Percentiles rank a stretch among this genome's conserved stretches.
Evolutionary conservation across 179 eudicot species (phyloP).

Genomic region (Actinidia chinensis): DNA sequence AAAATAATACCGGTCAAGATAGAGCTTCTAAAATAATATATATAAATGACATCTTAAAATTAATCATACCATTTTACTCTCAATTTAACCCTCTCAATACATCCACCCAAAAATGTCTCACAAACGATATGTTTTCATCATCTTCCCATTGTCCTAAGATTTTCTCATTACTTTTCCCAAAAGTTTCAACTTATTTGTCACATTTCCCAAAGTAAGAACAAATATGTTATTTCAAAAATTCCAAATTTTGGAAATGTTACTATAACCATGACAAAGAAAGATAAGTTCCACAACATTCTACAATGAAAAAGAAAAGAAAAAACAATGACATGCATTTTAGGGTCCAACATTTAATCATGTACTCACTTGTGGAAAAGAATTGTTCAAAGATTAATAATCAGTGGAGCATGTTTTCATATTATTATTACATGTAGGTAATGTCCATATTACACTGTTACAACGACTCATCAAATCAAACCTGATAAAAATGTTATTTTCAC

Average conservation of each 20-base stretch:
- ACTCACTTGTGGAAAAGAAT: background rate
- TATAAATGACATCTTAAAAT: too few species aligned
- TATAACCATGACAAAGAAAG: background rate
- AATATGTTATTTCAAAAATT: background rate
- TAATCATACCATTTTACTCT: too few species aligned
- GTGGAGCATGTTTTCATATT: background rate
- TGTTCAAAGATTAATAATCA: background rate
- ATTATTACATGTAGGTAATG: background rate
- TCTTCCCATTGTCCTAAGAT: too few species aligned
- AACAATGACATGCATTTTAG: background rate
- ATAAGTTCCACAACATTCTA: too few species aligned
- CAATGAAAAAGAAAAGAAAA: background rate
- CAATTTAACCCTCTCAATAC: too few species aligned
- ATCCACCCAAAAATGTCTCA: too few species aligned
- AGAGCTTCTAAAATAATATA: too few species aligned
- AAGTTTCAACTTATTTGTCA: too few species aligned
- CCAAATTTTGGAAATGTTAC: background rate
- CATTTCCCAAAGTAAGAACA: background rate
- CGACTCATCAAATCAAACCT: background rate
- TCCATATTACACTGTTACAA: background rate
- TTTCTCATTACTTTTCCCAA: too few species aligned
- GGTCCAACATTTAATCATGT: background rate
- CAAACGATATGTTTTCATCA: too few species aligned
- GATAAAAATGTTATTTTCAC: background rate
- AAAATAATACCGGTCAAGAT: too few species aligned